Base-by-base conservation (phyloP, 371 early-diverging fungal species). In the Mortierella polycephala region DNA sequence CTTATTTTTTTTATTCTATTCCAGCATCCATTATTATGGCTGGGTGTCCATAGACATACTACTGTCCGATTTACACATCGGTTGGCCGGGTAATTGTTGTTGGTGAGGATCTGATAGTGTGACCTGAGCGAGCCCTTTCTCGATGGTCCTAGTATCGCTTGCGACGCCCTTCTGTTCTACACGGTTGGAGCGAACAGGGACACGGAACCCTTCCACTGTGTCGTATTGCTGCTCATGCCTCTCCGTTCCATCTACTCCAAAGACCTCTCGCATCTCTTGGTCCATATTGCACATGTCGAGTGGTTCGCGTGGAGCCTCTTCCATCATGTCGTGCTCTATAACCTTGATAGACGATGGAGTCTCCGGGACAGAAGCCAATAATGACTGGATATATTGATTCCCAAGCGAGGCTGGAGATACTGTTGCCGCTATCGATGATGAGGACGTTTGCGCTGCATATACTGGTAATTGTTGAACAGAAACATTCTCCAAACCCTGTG, bases 341-440 rank as follows among this genome's bases (percentile, higher is more conserved):
- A 79, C 72, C 53, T 66, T 72, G 62, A 79, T 73, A 20, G 52
- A 69, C 0, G 80, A 69, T 16, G 80, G 80, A 12, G 80, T 73
- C 16, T 55, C 56, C 1, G 80, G 80, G 0, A 79, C 70, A 13
- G 80, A 58, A 0, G 80, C 69, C 7, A 79, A 44, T 13, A 79
- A 56, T 5, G 73, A 69, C 20, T 73, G 69, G 16, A 79, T 69
- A 50, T 73, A 79, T 30, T 62, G 60, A 23, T 62, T 50, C 37
- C 41, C 64, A 10, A 64, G 46, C 4, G 75, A 65, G 4, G 64
- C 50, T 40, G 69, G 46, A 2, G 56, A 9, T 37, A 39, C 11
- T 16, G 57, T 7, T 23, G 68, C 30, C 39, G 62, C 16, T 21
- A n/a, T n/a, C n/a, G 52, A 46, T 11, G 40, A 23, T 16, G 44